These are phyloP conservation scores for Lecanosticta acicola DNA, from an alignment of 2,329 filamentous ascomycete genomes.

Conservation along the genomic window DNA sequence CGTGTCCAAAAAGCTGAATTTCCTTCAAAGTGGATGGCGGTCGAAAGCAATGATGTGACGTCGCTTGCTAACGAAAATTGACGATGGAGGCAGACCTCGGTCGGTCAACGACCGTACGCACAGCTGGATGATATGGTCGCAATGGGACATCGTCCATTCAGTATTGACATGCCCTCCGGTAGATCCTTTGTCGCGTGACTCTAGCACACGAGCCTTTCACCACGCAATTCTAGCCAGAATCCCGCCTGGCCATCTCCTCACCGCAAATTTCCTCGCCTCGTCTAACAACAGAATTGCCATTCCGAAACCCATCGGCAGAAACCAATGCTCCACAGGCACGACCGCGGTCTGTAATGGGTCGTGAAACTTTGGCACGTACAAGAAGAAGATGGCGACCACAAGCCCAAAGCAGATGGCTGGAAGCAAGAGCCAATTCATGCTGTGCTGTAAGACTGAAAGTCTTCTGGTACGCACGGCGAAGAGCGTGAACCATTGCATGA, in stretches of 20 bases:
- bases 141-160: no score
- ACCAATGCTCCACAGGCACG: conserved; percentile 69
- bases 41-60: no score
- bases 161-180: no score
- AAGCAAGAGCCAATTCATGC: conserved; percentile 65
- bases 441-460: conserved; percentile 64
- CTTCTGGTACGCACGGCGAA: conserved; percentile 59
- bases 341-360: conserved; percentile 53
- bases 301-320: conserved; percentile 69
- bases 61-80: no score
- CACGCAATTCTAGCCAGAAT: conserved; percentile 58
- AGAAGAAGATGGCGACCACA: conserved; percentile 59
- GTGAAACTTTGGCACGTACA: conserved; percentile 63
- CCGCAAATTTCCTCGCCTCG: conserved; percentile 58
- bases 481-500: conserved; percentile 77
- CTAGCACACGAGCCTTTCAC: no score
- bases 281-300: conserved; percentile 59
- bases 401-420: conserved; percentile 66
- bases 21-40: no score
- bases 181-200: no score
- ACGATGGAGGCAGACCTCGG: no score
- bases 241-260: conserved; percentile 55
- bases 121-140: no score
- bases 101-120: no score
- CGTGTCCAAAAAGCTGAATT: no score